Percentiles rank a stretch among this genome's conserved stretches.
Conservation (phyloP, 169 alveolate species). For the Amoebophrya sp. region DNA sequence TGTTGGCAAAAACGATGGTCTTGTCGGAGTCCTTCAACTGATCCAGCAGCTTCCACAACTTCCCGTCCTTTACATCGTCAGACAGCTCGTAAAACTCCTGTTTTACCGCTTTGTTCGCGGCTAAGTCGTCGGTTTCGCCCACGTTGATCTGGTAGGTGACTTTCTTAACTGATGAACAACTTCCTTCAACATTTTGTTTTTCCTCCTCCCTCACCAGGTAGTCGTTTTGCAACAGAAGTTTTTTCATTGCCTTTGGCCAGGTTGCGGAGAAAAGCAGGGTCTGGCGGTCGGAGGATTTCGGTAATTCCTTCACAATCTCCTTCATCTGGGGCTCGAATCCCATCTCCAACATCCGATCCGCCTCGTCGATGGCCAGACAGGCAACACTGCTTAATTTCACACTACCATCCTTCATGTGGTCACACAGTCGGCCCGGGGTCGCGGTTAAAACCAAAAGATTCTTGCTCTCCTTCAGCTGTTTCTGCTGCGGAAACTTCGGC, state of each 20-base stretch:
- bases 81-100: conserved; percentile 37
- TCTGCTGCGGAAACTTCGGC: conserved; percentile 26
- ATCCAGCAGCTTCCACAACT: conserved; percentile 41
- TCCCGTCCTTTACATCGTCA: conserved; percentile 40
- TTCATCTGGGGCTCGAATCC: conserved; percentile 71
- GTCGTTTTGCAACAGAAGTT: not conserved
- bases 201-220: not conserved
- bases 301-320: conserved; percentile 62
- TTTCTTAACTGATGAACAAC: not conserved
- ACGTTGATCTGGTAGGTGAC: conserved; percentile 33
- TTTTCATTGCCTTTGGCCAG: conserved; percentile 62
- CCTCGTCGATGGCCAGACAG: conserved; percentile 82
- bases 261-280: conserved; percentile 92
- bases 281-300: conserved; percentile 73
- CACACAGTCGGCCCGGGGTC: conserved; percentile 79
- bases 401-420: conserved; percentile 56
- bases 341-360: conserved; percentile 76
- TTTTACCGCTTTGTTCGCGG: conserved; percentile 40
- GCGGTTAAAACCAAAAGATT: conserved; percentile 69
- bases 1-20: conserved; percentile 42
- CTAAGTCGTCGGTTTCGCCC: conserved; percentile 46
- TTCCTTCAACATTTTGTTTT: not conserved
- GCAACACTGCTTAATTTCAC: conserved; percentile 67
- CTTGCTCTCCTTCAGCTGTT: not conserved
- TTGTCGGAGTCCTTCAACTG: conserved; percentile 36